Conservation (phyloP, 139 green algal genomes). For the Chlorella sp. region DNA sequence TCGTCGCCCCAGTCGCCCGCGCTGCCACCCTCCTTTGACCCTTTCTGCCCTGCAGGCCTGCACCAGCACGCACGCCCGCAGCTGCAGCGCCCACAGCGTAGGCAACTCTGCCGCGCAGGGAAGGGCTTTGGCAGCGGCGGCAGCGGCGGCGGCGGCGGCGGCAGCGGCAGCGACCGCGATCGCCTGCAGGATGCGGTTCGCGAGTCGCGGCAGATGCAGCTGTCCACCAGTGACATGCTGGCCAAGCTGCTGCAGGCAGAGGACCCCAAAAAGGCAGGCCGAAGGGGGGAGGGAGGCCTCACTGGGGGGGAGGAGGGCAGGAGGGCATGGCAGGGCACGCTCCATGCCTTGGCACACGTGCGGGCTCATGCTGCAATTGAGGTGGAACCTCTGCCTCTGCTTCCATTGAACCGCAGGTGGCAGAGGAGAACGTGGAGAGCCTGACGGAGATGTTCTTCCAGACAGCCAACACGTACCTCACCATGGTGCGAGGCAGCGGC, state of each 20-base stretch:
- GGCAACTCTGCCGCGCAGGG: background rate
- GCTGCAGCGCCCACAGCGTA: background rate
- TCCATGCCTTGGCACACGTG: no score
- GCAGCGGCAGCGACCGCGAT: background rate
- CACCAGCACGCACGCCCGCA: background rate
- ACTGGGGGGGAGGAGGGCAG: no score
- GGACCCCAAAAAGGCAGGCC: background rate
- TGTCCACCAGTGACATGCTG: conserved; percentile 42
- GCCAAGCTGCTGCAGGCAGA: conserved; percentile 42
- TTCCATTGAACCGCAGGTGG: background rate
- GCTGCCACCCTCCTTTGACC: no score
- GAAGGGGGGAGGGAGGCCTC: no score
- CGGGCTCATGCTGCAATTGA: no score
- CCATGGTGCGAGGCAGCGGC: background rate
- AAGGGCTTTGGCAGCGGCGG: background rate
- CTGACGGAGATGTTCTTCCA: conserved; percentile 49
- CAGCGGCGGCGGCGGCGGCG: background rate
- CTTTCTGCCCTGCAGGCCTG: background rate
- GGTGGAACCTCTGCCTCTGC: no score
- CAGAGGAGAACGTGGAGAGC: conserved; percentile 33
- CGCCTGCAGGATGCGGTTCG: background rate
- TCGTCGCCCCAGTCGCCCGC: no score
- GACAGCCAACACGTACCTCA: conserved; percentile 2
- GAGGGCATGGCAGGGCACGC: no score
- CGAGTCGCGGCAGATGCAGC: conserved; percentile 14